Evolutionary conservation across 2,329 filamentous ascomycete genomes (phyloP).

Genomic region (Waltergamsia citrina): DNA sequence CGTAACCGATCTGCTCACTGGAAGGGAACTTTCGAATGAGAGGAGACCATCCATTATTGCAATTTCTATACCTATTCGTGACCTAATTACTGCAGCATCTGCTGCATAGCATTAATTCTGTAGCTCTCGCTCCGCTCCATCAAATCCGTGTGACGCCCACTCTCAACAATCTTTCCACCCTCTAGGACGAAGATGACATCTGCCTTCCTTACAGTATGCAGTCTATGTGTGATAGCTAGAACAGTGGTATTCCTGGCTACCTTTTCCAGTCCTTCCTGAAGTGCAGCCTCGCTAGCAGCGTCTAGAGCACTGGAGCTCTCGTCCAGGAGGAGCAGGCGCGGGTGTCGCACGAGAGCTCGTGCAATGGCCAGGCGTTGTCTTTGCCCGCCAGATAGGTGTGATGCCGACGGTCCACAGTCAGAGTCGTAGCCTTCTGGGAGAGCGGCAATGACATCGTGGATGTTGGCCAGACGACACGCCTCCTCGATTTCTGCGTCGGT

Average conservation of each 20-base stretch:
- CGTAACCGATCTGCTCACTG: no score
- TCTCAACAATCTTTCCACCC: slow-evolving; percentile 24
- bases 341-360: slow-evolving; percentile 53
- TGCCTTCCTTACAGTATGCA: slow-evolving; percentile 31
- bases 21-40: no score
- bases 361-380: slow-evolving; percentile 62
- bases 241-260: slow-evolving; percentile 29
- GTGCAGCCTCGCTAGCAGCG: slow-evolving; percentile 44
- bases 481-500: slow-evolving; percentile 47
- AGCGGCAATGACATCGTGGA: slow-evolving; percentile 46
- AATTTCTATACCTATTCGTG: no score
- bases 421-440: slow-evolving; percentile 50
- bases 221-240: slow-evolving; percentile 33
- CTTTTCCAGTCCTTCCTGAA: slow-evolving; percentile 48
- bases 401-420: slow-evolving; percentile 50
- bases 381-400: slow-evolving; percentile 60
- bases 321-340: slow-evolving; percentile 58
- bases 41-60: no score
- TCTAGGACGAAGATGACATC: slow-evolving; percentile 33
- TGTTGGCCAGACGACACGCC: slow-evolving; percentile 54
- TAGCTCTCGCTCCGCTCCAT: slow-evolving; percentile 17
- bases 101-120: slow-evolving; percentile 20
- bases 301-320: slow-evolving; percentile 64
- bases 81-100: slow-evolving; percentile 17
- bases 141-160: slow-evolving; percentile 11